Base-by-base conservation (phyloP, 441 rosid genomes). In the Adansonia gregorii region DNA sequence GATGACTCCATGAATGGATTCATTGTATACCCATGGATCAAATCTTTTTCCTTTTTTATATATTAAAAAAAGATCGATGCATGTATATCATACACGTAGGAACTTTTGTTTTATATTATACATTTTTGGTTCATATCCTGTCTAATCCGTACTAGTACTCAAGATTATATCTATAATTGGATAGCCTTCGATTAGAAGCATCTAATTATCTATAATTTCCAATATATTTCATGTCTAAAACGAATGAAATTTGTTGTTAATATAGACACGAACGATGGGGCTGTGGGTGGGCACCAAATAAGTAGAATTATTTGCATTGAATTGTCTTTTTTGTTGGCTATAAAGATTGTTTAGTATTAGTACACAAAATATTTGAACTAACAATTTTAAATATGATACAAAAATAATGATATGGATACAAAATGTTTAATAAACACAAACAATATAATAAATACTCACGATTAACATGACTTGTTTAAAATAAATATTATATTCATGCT, bases 1-100 rank as follows among this genome's bases (percentile, higher is more conserved):
- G 31, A 68, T 72, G 43, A 55, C 68, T 84, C 76, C 86, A 87
- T 83, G 81, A 67, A 84, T 83, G 55, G 51, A 60, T 8, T 55
- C 71, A 24, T 58, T 60, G 15, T 8, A 55, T 54, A 8, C 39
- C 41, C n/a, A 54, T 55, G 31, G 35, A 10, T 27, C 6, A 6
- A 1, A 35, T 35, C 39, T 3, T 24, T 9, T 63, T 46, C n/a
- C n/a, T 54, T 12, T 52, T 41, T 7, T 46, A 8, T 51, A 51
- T 2, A 51, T 46, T 46, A 14, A 22, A 22, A 10, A 1, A 31
- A 8, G 75, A 24, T 49, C 12, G 15, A 8, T 31, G 60, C 61
- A 51, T 51, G 27, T 51, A 70, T 70, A 51, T 7, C 60, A 52
- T 27, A 49, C 43, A 12, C 15, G 0, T 48, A 49, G 11, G 24